These are phyloP conservation scores for Zygosaccharomyces siamensis DNA, from an alignment of 805 yeast genomes.

Conservation along the genomic window DNA sequence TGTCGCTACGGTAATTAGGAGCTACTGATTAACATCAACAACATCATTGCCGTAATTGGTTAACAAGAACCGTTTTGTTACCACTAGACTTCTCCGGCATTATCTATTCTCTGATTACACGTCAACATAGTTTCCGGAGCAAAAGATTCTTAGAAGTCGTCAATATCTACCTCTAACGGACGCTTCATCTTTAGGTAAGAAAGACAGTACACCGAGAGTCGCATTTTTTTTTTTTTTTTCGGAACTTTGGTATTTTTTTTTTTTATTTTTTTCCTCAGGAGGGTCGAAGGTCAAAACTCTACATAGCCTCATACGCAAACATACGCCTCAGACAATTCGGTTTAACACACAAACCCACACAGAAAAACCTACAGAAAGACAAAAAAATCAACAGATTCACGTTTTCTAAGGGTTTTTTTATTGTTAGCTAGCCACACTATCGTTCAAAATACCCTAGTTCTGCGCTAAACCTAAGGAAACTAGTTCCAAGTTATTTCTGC, in stretches of 20 bases:
- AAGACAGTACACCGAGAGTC: background rate
- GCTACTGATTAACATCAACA: background rate
- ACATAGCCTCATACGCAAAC: conserved; percentile 4
- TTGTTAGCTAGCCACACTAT: conserved; percentile 7
- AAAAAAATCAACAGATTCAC: background rate
- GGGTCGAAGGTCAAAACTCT: background rate
- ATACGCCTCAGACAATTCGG: conserved; percentile 7
- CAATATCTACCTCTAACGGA: background rate
- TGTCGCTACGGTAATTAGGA: background rate
- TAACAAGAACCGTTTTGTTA: background rate
- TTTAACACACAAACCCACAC: conserved; percentile 5
- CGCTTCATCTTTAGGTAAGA: background rate
- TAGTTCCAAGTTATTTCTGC: conserved; percentile 1
- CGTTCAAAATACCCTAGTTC: conserved; percentile 2
- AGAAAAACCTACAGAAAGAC: background rate
- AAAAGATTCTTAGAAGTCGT: no score
- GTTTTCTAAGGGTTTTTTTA: conserved; percentile 1
- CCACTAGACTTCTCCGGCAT: background rate
- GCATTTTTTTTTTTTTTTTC: background rate
- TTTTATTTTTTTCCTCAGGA: background rate
- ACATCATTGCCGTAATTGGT: background rate
- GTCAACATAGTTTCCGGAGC: no score
- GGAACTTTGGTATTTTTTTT: background rate
- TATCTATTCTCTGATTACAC: background rate
- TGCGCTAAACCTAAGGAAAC: background rate